Evolutionary conservation across 371 early-diverging fungal genomes (phyloP), one percentile per base, ranked within the genome.

Genomic region (Mortierella sp.): DNA sequence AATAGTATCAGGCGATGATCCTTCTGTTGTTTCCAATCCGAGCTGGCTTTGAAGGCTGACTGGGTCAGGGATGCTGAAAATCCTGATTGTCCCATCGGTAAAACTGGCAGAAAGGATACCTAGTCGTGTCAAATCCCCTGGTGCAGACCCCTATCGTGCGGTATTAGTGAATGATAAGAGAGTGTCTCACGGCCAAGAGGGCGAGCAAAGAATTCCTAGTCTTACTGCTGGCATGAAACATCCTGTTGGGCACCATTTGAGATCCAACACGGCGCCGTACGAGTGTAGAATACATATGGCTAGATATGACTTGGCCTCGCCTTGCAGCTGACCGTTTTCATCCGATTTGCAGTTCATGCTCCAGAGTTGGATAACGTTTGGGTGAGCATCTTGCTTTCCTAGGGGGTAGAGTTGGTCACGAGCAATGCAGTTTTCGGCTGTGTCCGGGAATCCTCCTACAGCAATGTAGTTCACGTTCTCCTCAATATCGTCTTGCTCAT

Each of bases 171-270:
- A 39, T n/a, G n/a, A 58, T 58, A 12, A 28, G 11, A 22, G n/a
- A 22, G 6, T 9, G 40, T 9, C n/a, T n/a, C n/a, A 51, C 18
- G n/a, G 4, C n/a, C 8, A 51, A 3, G 6, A 4, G n/a, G n/a
- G 18, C 18, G n/a, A 51, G n/a, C 16, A 30, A 28, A 26, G 24
- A 55, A 14, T 14, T 55, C 20, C 28, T 14, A 55, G 20, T 35
- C 70, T 52, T 75, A 80, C 81, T 14, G 75, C 70, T 10, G 69
- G 47, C 75, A 75, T 60, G 20, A 35, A 28, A 14, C 65, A 57
- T 66, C 81, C 81, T 51, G 65, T 68, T 5, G 81, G 75, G 49
- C 81, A 80, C 81, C 81, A 80, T 26, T 80, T 75, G n/a, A 80
- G 20, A 49, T 80, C 81, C 28, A 80, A 51, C 2, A 80, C 81